Evolutionary conservation across 192 early-diverging fungal genomes (phyloP).

Genomic region (Gigaspora rosea): DNA sequence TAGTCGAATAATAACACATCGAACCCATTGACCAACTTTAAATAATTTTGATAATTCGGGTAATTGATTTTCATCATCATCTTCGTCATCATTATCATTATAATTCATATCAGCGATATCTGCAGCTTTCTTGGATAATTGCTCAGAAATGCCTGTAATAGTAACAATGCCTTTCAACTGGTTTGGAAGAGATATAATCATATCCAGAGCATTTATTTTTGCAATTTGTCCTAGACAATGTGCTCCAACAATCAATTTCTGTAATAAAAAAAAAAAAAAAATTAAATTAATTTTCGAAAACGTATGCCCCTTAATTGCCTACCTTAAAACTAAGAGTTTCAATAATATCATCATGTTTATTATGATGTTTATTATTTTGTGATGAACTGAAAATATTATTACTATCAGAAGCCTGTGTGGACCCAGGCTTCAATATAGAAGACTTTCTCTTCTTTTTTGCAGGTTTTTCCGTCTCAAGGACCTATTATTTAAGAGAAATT

Average conservation of each 20-base stretch:
- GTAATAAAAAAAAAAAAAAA: conserved; percentile 30
- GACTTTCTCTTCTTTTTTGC: conserved; percentile 60
- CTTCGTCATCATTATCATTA: conserved; percentile 57
- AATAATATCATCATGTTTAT: conserved; percentile 62
- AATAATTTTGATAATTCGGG: conserved; percentile 73
- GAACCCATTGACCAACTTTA: conserved; percentile 82
- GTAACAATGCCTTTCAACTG: conserved; percentile 80
- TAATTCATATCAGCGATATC: conserved; percentile 53
- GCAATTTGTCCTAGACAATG: conserved; percentile 76
- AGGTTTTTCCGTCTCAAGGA: conserved; percentile 42
- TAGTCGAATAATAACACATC: conserved; percentile 67
- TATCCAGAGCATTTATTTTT: conserved; percentile 76
- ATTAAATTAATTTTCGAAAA: conserved; percentile 8
- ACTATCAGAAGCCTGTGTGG: conserved; percentile 31
- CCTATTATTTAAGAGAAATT: conserved; percentile 30
- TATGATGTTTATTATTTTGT: conserved; percentile 40
- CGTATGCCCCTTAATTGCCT: background rate
- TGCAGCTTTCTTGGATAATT: conserved; percentile 71
- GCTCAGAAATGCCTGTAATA: conserved; percentile 84
- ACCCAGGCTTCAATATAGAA: conserved; percentile 46
- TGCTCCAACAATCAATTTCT: conserved; percentile 74
- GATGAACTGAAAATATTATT: conserved; percentile 27
- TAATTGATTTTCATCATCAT: conserved; percentile 49
- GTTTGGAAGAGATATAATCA: conserved; percentile 82
- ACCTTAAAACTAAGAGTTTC: conserved; percentile 33